Evolutionary conservation across 768 basidiomycete species (phyloP), one percentile per base, ranked within the genome.

Genomic region (Rhodosporidiobolus sp.): DNA sequence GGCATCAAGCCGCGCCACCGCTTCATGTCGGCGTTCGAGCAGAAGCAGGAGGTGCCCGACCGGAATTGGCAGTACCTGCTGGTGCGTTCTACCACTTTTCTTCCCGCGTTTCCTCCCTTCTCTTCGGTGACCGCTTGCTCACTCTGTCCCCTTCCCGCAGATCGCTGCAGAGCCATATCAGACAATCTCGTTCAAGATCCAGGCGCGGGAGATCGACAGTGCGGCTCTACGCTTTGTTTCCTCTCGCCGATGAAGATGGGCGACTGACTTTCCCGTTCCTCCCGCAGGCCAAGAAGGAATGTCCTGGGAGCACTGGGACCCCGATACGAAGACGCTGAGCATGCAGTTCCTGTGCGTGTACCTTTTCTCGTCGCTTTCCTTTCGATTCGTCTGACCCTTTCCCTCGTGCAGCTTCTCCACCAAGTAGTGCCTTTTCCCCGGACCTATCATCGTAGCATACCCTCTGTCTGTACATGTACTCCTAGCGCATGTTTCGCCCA

Each of bases 81-180:
- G 71, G 95, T 97, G 78, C 78, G 94, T 87, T 22, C 46, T 22
- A 26, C 17, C 53, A 6, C 34, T 34, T 54, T 61, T 30, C 19
- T 19, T 45, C 35, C 32, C 5, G 30, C 24, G 1, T 30, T 28
- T 20, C 35, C 28, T 63, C 32, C 19, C 45, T 56, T 12, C 62
- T 48, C 32, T 9, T 17, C 16, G 46, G 12, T 24, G 24, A 32
- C 57, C 50, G 20, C 49, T 43, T 30, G 24, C 7, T 20, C 49
- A 16, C 24, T 3, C 14, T 35, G 56, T 17, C 46, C 53, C 38
- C 34, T 24, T 30, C 34, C 10, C 75, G 1, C 68, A 97, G 95
- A 92, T 98, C 71, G 96, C 95, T 26, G 94, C 96, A n/a, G 96
- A 98, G 78, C 94, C 95, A 10, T 99, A 98, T 80, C 96, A 99